Evolutionary conservation across 805 yeast species (phyloP).

Genomic region (Candida parachauliodes): DNA sequence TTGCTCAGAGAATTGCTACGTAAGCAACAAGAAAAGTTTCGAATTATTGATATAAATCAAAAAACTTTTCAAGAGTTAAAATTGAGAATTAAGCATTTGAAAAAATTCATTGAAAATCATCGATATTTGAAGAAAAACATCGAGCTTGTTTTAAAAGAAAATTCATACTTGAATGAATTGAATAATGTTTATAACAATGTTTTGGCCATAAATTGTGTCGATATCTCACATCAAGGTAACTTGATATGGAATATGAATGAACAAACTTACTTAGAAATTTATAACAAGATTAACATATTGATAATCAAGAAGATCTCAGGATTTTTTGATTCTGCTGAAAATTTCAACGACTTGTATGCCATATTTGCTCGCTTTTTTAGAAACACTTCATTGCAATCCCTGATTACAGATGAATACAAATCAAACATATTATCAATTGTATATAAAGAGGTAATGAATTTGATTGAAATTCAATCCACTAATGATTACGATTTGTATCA

Average conservation of each 20-base stretch:
- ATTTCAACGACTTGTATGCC: constrained; percentile 25
- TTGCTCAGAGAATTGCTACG: constrained; percentile 72
- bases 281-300: constrained; percentile 18
- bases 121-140: constrained; percentile 41
- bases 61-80: constrained; percentile 29
- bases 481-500: neutral
- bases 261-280: constrained; percentile 20
- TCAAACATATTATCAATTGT: constrained; percentile 28
- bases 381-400: constrained; percentile 16
- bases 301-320: constrained; percentile 22
- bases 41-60: constrained; percentile 58
- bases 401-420: constrained; percentile 36
- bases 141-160: constrained; percentile 11
- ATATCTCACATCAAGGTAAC: constrained; percentile 28
- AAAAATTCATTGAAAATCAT: constrained; percentile 50
- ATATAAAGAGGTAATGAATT: constrained; percentile 20
- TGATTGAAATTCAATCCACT: constrained; percentile 14
- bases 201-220: constrained; percentile 26
- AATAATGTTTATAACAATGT: constrained; percentile 26
- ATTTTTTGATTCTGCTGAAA: constrained; percentile 21
- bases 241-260: constrained; percentile 28
- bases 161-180: constrained; percentile 3
- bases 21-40: constrained; percentile 67
- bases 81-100: constrained; percentile 42
- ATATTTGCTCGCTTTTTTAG: constrained; percentile 22